phyloP scores from a whole-genome alignment of 164 flowering plant genomes.

The Vitis rupestris region DNA sequence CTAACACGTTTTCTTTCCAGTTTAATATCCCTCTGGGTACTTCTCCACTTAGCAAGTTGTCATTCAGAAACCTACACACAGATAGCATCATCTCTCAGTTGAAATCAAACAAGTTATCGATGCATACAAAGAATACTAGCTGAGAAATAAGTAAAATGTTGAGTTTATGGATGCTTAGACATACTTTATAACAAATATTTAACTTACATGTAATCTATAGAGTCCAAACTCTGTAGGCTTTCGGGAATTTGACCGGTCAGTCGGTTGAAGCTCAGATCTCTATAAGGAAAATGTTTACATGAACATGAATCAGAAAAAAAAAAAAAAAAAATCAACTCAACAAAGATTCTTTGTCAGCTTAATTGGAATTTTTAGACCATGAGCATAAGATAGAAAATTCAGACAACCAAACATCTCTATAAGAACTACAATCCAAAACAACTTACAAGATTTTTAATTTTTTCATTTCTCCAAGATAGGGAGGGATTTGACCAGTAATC shows the following conservation, averaged over 20 bases:
- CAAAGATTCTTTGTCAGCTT: no score
- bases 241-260: conserved; percentile 56
- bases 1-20: conserved; percentile 42
- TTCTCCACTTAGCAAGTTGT: conserved; percentile 61
- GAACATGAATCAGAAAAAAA: neutral
- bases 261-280: conserved; percentile 65
- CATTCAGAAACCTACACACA: conserved; percentile 58
- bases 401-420: no score
- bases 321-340: neutral
- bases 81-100: neutral
- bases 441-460: conserved; percentile 52
- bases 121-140: no score
- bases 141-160: no score
- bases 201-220: conserved; percentile 36
- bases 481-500: conserved; percentile 58
- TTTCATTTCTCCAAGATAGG: conserved; percentile 40
- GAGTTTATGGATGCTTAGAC: no score
- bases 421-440: neutral
- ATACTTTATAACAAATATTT: neutral
- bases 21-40: conserved; percentile 47
- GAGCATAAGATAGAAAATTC: no score
- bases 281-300: conserved; percentile 15
- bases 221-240: conserved; percentile 11
- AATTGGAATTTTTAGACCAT: no score
- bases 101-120: neutral